Evolutionary conservation across 495 filamentous ascomycete species (phyloP).

Genomic region (Penicillium waksmanii): DNA sequence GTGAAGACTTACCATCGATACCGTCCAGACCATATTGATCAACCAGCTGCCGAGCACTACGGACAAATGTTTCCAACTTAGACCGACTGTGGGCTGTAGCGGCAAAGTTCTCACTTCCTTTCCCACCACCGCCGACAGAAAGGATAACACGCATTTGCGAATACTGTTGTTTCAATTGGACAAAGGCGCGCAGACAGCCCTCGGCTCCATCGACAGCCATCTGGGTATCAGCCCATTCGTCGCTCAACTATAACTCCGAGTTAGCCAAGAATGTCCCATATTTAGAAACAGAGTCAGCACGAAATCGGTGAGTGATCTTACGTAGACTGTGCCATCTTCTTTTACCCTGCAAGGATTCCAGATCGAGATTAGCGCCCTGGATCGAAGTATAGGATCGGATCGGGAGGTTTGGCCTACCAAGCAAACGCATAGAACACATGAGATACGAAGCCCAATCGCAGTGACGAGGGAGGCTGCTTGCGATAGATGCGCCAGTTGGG

Average conservation of each 20-base stretch:
- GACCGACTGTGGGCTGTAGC: slow-evolving; percentile 65
- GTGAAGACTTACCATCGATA: slow-evolving; percentile 68
- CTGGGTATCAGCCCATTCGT: slow-evolving; percentile 82
- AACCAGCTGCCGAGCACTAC: slow-evolving; percentile 70
- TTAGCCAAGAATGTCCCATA: background rate
- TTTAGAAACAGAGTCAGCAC: background rate
- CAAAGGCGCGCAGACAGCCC: slow-evolving; percentile 79
- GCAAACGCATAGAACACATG: slow-evolving; percentile 93
- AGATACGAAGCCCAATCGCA: slow-evolving; percentile 70
- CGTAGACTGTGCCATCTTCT: slow-evolving; percentile 80
- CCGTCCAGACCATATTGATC: slow-evolving; percentile 80
- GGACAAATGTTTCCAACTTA: slow-evolving; percentile 70
- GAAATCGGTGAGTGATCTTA: slow-evolving; percentile 37
- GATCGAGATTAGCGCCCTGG: slow-evolving; percentile 34
- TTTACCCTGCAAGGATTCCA: slow-evolving; percentile 60
- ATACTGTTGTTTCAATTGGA: slow-evolving; percentile 71
- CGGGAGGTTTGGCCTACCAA: slow-evolving; percentile 47
- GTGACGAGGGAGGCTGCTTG: slow-evolving; percentile 74
- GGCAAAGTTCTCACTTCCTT: slow-evolving; percentile 78
- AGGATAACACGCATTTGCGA: slow-evolving; percentile 78
- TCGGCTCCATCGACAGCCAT: slow-evolving; percentile 77
- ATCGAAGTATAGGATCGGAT: slow-evolving; percentile 25
- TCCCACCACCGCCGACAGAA: slow-evolving; percentile 83
- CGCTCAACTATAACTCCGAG: slow-evolving; percentile 65
- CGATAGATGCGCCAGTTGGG: slow-evolving; percentile 83